A percentile compares a stretch with the other conserved stretches of the same genome.
Evolutionary conservation across 495 filamentous ascomycete genomes (phyloP).

Genomic region (Podospora anserina): DNA sequence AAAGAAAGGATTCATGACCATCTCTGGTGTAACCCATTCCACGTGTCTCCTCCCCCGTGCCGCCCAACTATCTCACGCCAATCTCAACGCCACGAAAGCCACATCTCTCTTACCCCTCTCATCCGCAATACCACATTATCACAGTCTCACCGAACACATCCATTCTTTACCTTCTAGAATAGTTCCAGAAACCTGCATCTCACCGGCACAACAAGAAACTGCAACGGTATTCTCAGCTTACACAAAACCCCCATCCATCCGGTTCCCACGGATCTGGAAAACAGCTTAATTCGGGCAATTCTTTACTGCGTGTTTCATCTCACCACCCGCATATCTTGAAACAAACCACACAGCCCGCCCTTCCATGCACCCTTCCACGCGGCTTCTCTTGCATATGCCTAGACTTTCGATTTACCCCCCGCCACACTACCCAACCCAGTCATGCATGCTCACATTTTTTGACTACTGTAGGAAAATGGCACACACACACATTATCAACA

Average conservation of each 20-base stretch:
- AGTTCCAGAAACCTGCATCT: background rate
- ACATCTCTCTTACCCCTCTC: background rate
- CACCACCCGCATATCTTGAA: background rate
- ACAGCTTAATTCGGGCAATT: background rate
- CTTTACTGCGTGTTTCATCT: background rate
- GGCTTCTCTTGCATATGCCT: background rate
- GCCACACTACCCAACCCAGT: background rate
- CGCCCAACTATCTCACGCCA: background rate
- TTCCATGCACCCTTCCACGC: background rate
- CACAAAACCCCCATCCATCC: background rate
- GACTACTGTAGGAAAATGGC: background rate
- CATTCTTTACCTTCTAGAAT: background rate
- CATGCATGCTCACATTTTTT: background rate
- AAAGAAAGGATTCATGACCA: background rate
- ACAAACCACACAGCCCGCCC: background rate
- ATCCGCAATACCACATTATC: background rate
- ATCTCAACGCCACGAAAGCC: background rate
- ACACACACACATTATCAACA: background rate
- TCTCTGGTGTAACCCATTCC: background rate
- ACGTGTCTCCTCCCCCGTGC: background rate
- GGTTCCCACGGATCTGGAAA: background rate
- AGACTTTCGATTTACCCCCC: background rate
- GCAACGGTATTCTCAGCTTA: background rate
- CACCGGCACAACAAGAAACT: background rate
- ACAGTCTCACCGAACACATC: background rate